Conservation (phyloP, 306 rosid species). For the Mucuna pruriens region DNA sequence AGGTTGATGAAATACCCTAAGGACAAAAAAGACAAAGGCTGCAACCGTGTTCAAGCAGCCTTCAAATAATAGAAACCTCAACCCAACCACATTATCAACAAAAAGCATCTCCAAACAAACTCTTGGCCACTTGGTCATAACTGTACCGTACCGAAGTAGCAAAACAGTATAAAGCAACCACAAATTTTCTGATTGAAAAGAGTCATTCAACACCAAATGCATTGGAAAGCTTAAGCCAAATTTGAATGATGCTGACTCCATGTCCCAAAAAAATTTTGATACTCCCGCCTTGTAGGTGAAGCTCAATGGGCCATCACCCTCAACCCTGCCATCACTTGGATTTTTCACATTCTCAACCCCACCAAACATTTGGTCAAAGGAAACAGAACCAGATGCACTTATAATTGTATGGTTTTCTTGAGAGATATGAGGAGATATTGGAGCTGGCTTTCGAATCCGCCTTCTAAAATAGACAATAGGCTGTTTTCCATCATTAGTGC, state of each 20-base stretch:
- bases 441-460: constrained; percentile 61
- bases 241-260: constrained; percentile 53
- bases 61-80: constrained; percentile 81
- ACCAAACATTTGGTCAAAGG: constrained; percentile 35
- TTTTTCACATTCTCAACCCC: constrained; percentile 38
- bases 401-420: constrained; percentile 38
- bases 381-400: constrained; percentile 43
- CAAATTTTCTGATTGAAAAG: constrained; percentile 50
- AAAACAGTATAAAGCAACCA: constrained; percentile 56
- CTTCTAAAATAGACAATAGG: constrained; percentile 88
- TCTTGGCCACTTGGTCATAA: constrained; percentile 74
- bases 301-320: constrained; percentile 54
- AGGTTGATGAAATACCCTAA: constrained; percentile 63
- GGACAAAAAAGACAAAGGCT: constrained; percentile 62
- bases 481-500: constrained; percentile 52
- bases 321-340: constrained; percentile 42
- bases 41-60: constrained; percentile 80
- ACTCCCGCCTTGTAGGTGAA: constrained; percentile 62
- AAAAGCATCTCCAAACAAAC: constrained; percentile 88
- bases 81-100: constrained; percentile 85
- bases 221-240: constrained; percentile 55
- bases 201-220: constrained; percentile 44
- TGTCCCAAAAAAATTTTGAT: constrained; percentile 48
- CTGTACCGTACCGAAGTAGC: constrained; percentile 61
- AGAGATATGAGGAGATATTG: constrained; percentile 43